Percentiles rank a stretch among this genome's conserved stretches.
Evolutionary conservation across 176 grass and related monocot genomes (phyloP).

Genomic region (Ensete glaucum): DNA sequence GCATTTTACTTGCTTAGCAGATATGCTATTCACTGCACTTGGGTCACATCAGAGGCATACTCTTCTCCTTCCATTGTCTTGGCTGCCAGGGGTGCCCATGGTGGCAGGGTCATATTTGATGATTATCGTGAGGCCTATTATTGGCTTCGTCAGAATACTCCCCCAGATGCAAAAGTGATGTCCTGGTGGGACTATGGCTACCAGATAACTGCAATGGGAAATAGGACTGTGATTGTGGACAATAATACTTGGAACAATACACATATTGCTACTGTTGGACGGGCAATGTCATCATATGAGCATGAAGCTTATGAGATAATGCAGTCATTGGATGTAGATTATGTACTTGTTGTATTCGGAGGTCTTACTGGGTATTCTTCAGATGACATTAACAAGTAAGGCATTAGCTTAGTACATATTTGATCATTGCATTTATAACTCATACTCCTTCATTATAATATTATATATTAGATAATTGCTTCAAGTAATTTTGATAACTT

Average conservation of each 20-base stretch:
- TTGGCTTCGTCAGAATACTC: slow-evolving; percentile 98
- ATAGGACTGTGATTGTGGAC: slow-evolving; percentile 99
- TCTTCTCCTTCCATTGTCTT: slow-evolving; percentile 98
- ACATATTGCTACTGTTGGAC: slow-evolving; percentile 96
- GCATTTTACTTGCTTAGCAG: slow-evolving; percentile 92
- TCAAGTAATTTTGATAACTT: neutral
- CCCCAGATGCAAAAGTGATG: slow-evolving; percentile 93
- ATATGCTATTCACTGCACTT: slow-evolving; percentile 94
- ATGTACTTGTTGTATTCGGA: slow-evolving; percentile 98
- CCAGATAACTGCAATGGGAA: slow-evolving; percentile 99
- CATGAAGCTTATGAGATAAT: slow-evolving; percentile 99
- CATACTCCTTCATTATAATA: slow-evolving; percentile 5
- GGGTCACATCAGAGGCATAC: slow-evolving; percentile 98
- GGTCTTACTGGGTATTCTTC: slow-evolving; percentile 95
- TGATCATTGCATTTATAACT: neutral
- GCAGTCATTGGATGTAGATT: slow-evolving; percentile 89
- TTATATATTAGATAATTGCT: neutral
- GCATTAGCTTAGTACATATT: neutral
- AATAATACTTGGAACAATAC: slow-evolving; percentile 99
- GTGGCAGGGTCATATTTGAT: slow-evolving; percentile 93
- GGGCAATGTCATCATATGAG: slow-evolving; percentile 97
- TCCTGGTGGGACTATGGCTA: slow-evolving; percentile 99
- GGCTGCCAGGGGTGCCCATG: slow-evolving; percentile 66
- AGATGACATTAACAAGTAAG: slow-evolving; percentile 99
- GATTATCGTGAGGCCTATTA: slow-evolving; percentile 98